Base-by-base conservation (phyloP, 1,284 basidiomycete species). In the Boletus semigastroideus region DNA sequence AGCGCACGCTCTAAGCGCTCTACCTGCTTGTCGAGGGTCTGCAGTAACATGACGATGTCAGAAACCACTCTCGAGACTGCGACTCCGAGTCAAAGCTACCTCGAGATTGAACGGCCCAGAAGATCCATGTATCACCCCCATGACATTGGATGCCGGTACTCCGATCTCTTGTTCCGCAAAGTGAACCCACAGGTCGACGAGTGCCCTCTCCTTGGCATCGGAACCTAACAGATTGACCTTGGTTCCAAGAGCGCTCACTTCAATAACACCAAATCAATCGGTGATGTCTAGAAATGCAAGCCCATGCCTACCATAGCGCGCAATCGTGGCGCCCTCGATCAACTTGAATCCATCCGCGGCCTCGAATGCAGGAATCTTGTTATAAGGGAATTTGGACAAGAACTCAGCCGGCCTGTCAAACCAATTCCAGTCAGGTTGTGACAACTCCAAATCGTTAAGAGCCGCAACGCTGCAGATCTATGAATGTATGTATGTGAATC, bases 341-440 rank as follows among this genome's bases (percentile, higher is more conserved):
- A 86, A 66, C 57, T 63, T 64, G 67, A 77, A 74, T 54, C 80
- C 80, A 56, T 82, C 78, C 40, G 68, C 56, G 49, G 64, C 70
- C 67, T 79, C 76, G 57, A 84, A 78, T 36, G 72, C 73, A 30
- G 83, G 83, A 54, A 81, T 66, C 71, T 75, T 74, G 42, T 72
- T 77, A 53, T 70, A 59, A 28, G 74, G 70, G 66, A 75, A 78
- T 62, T 78, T 76, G 52, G 67, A 57, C 47, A 73, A 60, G 66
- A 74, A 78, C 54, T 72, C 75, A 5, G 61, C 60, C 19, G 66
- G 62, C 60, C 71, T 74, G 70, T 79, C 75, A 0, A 25, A 30
- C 31, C 43, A 53, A 3, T 7, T 11, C 17, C 34, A 59, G 33
- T 57, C 48, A 4, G 49, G 48, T 11, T 14, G 20, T 11, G 56